phyloP scores from a whole-genome alignment of 805 yeast species.

The Spathaspora gorwiae region DNA sequence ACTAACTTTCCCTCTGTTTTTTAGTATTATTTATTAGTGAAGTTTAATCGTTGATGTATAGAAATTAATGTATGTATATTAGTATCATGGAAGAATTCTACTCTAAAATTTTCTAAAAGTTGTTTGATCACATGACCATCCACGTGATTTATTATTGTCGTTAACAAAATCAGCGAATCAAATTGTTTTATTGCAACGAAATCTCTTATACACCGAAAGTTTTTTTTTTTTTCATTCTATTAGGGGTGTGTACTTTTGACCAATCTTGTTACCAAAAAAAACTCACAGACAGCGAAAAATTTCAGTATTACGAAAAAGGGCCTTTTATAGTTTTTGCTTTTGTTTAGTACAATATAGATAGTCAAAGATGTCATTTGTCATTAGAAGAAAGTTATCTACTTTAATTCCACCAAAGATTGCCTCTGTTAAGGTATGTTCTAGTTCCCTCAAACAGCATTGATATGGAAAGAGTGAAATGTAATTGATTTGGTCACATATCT shows the following conservation, averaged over 20 bases:
- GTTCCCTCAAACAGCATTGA: background rate
- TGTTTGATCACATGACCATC: background rate
- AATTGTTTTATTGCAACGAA: background rate
- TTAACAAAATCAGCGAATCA: background rate
- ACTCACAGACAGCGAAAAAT: background rate
- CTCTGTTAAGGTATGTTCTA: conserved; percentile 71
- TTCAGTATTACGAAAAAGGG: background rate
- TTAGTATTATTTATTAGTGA: conserved; percentile 42
- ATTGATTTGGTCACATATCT: no score
- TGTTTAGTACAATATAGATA: background rate
- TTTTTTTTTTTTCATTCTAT: background rate
- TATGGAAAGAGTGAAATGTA: no score
- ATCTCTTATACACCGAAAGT: background rate
- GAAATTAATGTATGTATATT: background rate
- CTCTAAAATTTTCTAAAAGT: background rate
- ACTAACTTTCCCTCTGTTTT: conserved; percentile 19
- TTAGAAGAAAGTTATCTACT: conserved; percentile 91
- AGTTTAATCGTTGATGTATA: conserved; percentile 13
- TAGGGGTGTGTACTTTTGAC: background rate
- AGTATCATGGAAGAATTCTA: background rate
- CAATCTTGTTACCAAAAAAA: background rate
- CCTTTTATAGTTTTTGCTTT: background rate
- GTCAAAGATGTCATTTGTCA: conserved; percentile 66
- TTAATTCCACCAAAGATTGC: conserved; percentile 99
- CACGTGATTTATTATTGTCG: background rate